phyloP scores from a whole-genome alignment of 2,329 filamentous ascomycete genomes.

The Trichocomaceae sp. region DNA sequence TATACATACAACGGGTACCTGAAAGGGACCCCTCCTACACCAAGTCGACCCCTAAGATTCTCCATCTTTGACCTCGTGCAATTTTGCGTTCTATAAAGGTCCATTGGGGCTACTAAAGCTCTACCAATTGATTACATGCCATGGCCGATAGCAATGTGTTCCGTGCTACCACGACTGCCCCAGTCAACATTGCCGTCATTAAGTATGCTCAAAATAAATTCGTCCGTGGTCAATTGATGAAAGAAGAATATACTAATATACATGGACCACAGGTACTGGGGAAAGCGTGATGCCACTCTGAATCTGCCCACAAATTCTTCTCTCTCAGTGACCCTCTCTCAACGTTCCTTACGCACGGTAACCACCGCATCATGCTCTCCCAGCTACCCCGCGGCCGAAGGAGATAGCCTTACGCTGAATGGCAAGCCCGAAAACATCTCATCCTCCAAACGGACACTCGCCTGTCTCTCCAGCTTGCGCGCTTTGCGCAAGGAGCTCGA shows the following conservation, averaged over 20 bases:
- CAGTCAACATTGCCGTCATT: slow-evolving; percentile 96
- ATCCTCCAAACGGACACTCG: slow-evolving; percentile 81
- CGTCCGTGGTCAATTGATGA: background rate
- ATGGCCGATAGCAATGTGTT: slow-evolving; percentile 54
- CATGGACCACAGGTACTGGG: slow-evolving; percentile 66
- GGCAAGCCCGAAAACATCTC: slow-evolving; percentile 70
- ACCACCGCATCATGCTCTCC: slow-evolving; percentile 89
- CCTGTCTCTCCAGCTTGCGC: slow-evolving; percentile 83
- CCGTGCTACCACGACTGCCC: slow-evolving; percentile 90
- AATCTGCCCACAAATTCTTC: slow-evolving; percentile 98
- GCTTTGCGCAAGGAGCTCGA: slow-evolving; percentile 71
- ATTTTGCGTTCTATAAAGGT: background rate
- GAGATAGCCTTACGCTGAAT: slow-evolving; percentile 73
- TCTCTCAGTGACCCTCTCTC: slow-evolving; percentile 90
- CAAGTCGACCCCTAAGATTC: background rate
- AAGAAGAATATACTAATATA: slow-evolving; percentile 1
- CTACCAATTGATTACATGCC: slow-evolving; percentile 3
- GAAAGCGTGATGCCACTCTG: slow-evolving; percentile 86
- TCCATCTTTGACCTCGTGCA: background rate
- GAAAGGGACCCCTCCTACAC: background rate
- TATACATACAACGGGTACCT: background rate
- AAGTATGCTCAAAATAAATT: slow-evolving; percentile 53
- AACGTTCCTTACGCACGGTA: slow-evolving; percentile 86
- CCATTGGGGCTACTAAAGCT: background rate
- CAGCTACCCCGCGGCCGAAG: slow-evolving; percentile 52